phyloP scores from a whole-genome alignment of 768 basidiomycete genomes.

The Holtermannia corniformis region DNA sequence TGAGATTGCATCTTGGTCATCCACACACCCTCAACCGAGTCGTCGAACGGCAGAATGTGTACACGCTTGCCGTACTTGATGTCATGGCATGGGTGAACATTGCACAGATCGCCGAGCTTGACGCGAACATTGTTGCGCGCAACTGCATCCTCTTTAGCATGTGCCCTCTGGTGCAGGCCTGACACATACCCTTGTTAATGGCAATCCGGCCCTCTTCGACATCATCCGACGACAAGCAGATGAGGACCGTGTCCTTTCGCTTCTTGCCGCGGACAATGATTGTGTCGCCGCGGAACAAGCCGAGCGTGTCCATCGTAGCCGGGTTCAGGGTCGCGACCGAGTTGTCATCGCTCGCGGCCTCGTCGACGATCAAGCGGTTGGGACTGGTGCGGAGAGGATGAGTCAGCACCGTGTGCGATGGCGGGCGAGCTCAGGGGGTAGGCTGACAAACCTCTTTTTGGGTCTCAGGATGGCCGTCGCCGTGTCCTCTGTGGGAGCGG shows the following conservation, averaged over 20 bases:
- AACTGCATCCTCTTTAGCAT: slow-evolving; percentile 45
- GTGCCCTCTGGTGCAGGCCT: neutral
- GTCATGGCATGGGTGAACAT: slow-evolving; percentile 89
- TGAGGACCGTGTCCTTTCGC: slow-evolving; percentile 92
- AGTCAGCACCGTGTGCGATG: slow-evolving; percentile 9
- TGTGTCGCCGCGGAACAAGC: slow-evolving; percentile 93
- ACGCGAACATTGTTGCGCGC: slow-evolving; percentile 98
- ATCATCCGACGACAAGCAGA: slow-evolving; percentile 88
- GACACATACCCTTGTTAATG: slow-evolving; percentile 67
- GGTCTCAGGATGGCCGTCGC: slow-evolving; percentile 91
- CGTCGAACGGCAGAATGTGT: slow-evolving; percentile 93
- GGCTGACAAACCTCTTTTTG: slow-evolving; percentile 80
- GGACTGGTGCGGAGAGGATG: slow-evolving; percentile 52
- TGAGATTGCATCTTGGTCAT: neutral
- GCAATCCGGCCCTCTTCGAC: slow-evolving; percentile 98
- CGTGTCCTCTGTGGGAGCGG: slow-evolving; percentile 70
- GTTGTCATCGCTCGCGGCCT: slow-evolving; percentile 89
- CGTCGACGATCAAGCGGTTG: slow-evolving; percentile 95
- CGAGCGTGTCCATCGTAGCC: slow-evolving; percentile 86
- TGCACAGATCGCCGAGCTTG: slow-evolving; percentile 92
- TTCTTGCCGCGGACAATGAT: slow-evolving; percentile 93
- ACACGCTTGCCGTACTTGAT: slow-evolving; percentile 99
- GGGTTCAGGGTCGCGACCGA: slow-evolving; percentile 97
- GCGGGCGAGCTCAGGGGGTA: neutral
- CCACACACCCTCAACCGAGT: slow-evolving; percentile 76